A percentile compares a stretch with the other conserved stretches of the same genome.
These are phyloP conservation scores for Telfairia occidentalis DNA, from an alignment of 331 rosid species.

Conservation along the genomic window DNA sequence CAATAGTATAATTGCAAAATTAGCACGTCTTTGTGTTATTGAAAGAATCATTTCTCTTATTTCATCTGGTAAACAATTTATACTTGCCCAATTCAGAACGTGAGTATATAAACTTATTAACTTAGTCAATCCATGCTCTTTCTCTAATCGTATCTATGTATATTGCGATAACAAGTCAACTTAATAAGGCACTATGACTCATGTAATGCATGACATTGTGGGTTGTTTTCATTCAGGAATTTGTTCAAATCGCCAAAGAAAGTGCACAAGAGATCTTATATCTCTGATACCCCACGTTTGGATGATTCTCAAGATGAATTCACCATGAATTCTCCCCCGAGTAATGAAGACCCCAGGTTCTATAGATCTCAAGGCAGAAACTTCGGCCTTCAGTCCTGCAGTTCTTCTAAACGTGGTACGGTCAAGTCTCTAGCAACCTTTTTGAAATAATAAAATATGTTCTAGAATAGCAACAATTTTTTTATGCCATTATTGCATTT, in stretches of 20 bases:
- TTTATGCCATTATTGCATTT: background rate
- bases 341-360: conserved; percentile 23
- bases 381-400: conserved; percentile 26
- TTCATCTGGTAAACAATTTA: background rate
- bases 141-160: background rate
- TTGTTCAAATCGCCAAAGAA: conserved; percentile 44
- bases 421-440: conserved; percentile 7
- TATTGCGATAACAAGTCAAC: background rate
- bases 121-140: background rate
- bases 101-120: background rate
- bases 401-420: conserved; percentile 46
- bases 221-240: conserved; percentile 31
- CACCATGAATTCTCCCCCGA: conserved; percentile 19
- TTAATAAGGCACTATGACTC: background rate
- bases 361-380: conserved; percentile 24
- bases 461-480: background rate
- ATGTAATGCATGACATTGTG: background rate
- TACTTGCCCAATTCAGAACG: background rate
- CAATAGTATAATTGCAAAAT: no score
- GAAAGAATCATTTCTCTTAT: background rate
- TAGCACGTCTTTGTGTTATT: background rate
- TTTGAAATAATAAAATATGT: background rate
- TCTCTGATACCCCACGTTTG: conserved; percentile 35
- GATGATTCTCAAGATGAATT: conserved; percentile 36
- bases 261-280: conserved; percentile 32